phyloP scores from a whole-genome alignment of 441 rosid genomes.

The Bruguiera hainesii region DNA sequence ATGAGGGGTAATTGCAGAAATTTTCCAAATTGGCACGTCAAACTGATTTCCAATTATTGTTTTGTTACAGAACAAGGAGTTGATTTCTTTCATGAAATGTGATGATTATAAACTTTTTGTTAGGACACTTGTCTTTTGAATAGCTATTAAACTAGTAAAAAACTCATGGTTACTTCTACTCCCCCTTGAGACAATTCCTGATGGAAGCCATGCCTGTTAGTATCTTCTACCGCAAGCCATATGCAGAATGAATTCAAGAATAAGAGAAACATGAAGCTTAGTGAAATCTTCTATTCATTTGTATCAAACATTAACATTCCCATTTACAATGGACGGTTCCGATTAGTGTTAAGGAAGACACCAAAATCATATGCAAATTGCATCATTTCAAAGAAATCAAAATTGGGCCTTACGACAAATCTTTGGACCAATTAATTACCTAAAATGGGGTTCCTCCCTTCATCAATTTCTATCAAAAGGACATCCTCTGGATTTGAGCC shows the following conservation, averaged over 20 bases:
- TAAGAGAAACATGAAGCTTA: neutral
- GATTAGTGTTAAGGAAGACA: neutral
- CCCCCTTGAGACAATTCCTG: no score
- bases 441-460: constrained; percentile 73
- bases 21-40: no score
- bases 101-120: no score
- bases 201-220: no score
- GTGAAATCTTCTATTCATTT: constrained; percentile 2
- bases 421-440: constrained; percentile 20
- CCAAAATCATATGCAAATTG: constrained; percentile 1
- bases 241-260: neutral
- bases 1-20: no score
- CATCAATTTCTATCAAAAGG: constrained; percentile 70
- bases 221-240: no score
- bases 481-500: constrained; percentile 67
- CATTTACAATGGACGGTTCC: constrained; percentile 17
- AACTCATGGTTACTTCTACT: no score
- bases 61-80: no score
- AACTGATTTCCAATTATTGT: no score
- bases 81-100: no score
- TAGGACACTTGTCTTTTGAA: no score
- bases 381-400: constrained; percentile 16
- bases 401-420: constrained; percentile 13
- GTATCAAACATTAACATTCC: neutral
- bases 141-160: no score